These are phyloP conservation scores for Crithidia sp. DNA, from an alignment of 208 protist genomes.

Conservation along the genomic window DNA sequence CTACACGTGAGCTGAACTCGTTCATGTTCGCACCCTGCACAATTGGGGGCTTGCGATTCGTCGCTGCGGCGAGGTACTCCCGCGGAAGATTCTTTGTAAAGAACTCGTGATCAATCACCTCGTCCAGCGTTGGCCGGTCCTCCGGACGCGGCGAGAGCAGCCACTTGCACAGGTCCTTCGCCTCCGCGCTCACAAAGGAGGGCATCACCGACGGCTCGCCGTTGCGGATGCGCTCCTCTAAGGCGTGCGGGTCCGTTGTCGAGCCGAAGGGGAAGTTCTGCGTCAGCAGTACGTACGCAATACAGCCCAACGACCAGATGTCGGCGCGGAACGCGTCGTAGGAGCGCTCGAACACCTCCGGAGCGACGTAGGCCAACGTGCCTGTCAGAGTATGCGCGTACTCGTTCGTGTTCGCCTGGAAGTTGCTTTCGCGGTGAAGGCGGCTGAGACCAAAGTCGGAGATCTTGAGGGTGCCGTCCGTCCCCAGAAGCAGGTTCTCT, in stretches of 20 bases:
- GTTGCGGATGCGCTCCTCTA: slow-evolving; percentile 63
- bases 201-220: slow-evolving; percentile 63
- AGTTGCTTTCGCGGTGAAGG: slow-evolving; percentile 77
- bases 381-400: slow-evolving; percentile 81
- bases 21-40: slow-evolving; percentile 51
- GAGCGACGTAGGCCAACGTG: slow-evolving; percentile 82
- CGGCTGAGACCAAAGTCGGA: slow-evolving; percentile 90
- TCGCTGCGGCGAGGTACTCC: slow-evolving; percentile 48
- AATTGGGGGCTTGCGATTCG: slow-evolving; percentile 40
- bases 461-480: slow-evolving; percentile 78
- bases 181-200: slow-evolving; percentile 54
- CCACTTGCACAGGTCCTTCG: slow-evolving; percentile 63
- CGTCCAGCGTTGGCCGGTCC: slow-evolving; percentile 68
- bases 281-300: slow-evolving; percentile 83
- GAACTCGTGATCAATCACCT: slow-evolving; percentile 73
- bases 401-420: slow-evolving; percentile 58
- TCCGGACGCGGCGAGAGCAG: slow-evolving; percentile 64
- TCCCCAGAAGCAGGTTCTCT: slow-evolving; percentile 92
- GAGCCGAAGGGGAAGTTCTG: slow-evolving; percentile 89
- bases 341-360: slow-evolving; percentile 75
- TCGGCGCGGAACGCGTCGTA: slow-evolving; percentile 90
- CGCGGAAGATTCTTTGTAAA: slow-evolving; percentile 53
- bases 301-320: slow-evolving; percentile 90
- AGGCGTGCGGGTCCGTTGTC: slow-evolving; percentile 44
- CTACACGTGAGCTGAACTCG: slow-evolving; percentile 76